phyloP scores from a whole-genome alignment of 2,329 filamentous ascomycete species.

The Fusarium circinatum region DNA sequence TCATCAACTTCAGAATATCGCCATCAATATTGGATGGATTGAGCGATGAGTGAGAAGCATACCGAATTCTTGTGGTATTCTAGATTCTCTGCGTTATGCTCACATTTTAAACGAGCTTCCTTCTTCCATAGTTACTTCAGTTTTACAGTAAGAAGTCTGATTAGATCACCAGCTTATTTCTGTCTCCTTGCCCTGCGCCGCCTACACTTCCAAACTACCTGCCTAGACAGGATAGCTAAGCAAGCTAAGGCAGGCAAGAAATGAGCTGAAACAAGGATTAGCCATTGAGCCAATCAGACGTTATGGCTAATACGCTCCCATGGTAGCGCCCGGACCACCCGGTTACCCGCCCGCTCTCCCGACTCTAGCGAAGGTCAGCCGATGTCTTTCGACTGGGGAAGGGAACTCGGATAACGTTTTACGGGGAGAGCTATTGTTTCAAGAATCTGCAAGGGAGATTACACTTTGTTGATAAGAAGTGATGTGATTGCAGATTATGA shows the following conservation, averaged over 20 bases:
- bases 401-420: background rate
- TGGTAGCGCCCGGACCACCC: background rate
- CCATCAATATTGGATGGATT: too few relatives aligned
- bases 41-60: too few relatives aligned
- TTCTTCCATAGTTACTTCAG: too few relatives aligned
- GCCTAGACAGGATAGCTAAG: background rate
- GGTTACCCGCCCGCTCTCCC: background rate
- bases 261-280: background rate
- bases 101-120: too few relatives aligned
- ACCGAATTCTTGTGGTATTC: too few relatives aligned
- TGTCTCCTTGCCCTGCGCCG: too few relatives aligned
- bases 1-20: too few relatives aligned
- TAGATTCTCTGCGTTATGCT: too few relatives aligned
- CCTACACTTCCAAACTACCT: too few relatives aligned
- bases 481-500: rapidly evolving
- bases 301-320: background rate
- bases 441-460: background rate
- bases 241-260: background rate
- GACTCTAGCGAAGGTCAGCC: background rate
- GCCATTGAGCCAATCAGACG: rapidly evolving
- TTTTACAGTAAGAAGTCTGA: too few relatives aligned
- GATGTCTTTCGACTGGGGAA: background rate
- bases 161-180: too few relatives aligned
- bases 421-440: background rate
- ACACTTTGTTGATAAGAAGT: rapidly evolving